Conservation (phyloP, 768 basidiomycete species). For the Gymnopilus dilepis region DNA sequence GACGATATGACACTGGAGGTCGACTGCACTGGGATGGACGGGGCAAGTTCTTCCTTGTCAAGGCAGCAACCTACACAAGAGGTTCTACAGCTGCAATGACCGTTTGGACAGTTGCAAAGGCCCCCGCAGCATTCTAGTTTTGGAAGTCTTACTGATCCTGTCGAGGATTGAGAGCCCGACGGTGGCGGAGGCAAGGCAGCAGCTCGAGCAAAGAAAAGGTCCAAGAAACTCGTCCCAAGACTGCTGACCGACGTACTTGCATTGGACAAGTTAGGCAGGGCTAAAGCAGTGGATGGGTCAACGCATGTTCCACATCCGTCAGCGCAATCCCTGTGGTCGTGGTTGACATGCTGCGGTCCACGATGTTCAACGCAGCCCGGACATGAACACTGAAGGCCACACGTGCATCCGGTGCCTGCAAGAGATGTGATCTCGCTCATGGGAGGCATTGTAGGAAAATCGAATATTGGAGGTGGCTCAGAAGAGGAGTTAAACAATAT, state of each 20-base stretch:
- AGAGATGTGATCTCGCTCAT: conserved; percentile 61
- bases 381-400: conserved; percentile 70
- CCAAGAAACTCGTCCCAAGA: conserved; percentile 41
- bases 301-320: conserved; percentile 68
- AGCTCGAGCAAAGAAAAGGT: conserved; percentile 69
- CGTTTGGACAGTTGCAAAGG: conserved; percentile 59
- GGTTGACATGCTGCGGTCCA: conserved; percentile 50
- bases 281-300: conserved; percentile 53
- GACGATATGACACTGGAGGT: not conserved
- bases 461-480: conserved; percentile 38
- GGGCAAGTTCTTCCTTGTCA: conserved; percentile 24
- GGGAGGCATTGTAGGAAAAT: conserved; percentile 64
- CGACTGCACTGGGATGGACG: not conserved
- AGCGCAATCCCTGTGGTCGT: conserved; percentile 52
- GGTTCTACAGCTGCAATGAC: conserved; percentile 58
- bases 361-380: conserved; percentile 78
- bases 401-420: conserved; percentile 74
- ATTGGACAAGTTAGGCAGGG: conserved; percentile 40
- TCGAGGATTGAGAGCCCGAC: conserved; percentile 30
- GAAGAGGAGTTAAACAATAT: conserved; percentile 37
- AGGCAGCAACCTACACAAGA: conserved; percentile 61
- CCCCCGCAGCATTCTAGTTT: conserved; percentile 74
- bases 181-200: conserved; percentile 73
- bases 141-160: conserved; percentile 60
- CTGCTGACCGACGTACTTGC: not conserved